These are phyloP conservation scores for Aureobasidium sp. DNA, from an alignment of 2,329 filamentous ascomycete species.

Conservation along the genomic window DNA sequence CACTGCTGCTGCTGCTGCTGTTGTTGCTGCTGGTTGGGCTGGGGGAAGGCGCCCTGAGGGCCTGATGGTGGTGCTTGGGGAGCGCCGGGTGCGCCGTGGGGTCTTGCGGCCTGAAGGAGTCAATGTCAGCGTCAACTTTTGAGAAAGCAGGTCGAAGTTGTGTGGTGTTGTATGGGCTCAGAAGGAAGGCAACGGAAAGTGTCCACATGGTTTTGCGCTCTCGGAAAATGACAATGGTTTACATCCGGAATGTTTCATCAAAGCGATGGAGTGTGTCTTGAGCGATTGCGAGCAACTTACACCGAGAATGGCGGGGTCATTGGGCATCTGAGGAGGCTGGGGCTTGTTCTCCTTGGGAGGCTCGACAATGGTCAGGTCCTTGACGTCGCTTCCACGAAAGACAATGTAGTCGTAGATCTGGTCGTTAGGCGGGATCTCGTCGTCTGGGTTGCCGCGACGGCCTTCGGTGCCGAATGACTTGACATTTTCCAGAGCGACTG, in stretches of 20 bases:
- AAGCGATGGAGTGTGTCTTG: slow-evolving; percentile 31
- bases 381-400: slow-evolving; percentile 96
- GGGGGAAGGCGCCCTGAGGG: slow-evolving; percentile 23
- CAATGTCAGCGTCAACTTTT: slow-evolving; percentile 11
- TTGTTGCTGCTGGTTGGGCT: slow-evolving; percentile 29
- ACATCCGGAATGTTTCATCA: slow-evolving; percentile 99
- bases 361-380: slow-evolving; percentile 91
- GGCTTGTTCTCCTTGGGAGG: slow-evolving; percentile 63
- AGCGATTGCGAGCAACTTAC: slow-evolving; percentile 56
- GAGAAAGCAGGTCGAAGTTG: background rate
- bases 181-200: slow-evolving; percentile 99
- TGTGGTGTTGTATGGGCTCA: slow-evolving; percentile 47
- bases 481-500: slow-evolving; percentile 95
- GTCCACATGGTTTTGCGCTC: slow-evolving; percentile 95
- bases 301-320: slow-evolving; percentile 93
- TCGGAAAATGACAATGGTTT: slow-evolving; percentile 73
- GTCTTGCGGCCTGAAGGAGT: slow-evolving; percentile 22
- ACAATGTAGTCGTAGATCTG: slow-evolving; percentile 98
- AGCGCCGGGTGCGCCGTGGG: slow-evolving; percentile 13
- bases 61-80: slow-evolving; percentile 3
- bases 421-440: slow-evolving; percentile 76
- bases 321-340: slow-evolving; percentile 69
- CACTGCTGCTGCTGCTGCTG: slow-evolving; percentile 28
- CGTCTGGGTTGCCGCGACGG: slow-evolving; percentile 65
- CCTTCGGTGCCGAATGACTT: slow-evolving; percentile 91